phyloP scores from a whole-genome alignment of 2,329 filamentous ascomycete genomes.

The Arthroderma uncinatum region DNA sequence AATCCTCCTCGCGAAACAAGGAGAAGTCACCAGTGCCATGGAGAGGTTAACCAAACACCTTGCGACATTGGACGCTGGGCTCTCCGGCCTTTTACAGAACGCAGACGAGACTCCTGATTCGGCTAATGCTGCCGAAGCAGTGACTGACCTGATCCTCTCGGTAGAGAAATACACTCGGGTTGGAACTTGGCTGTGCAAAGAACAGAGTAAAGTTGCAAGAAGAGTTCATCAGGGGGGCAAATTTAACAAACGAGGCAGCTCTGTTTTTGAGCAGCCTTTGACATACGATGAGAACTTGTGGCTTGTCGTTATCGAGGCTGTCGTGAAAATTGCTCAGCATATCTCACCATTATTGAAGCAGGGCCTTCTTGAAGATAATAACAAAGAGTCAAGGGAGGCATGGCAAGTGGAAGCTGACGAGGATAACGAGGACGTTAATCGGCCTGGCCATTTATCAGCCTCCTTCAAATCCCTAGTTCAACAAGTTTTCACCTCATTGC shows the following conservation, averaged over 20 bases:
- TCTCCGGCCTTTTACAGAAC: slow-evolving; percentile 61
- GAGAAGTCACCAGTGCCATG: slow-evolving; percentile 74
- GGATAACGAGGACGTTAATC: background rate
- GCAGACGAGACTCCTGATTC: slow-evolving; percentile 47
- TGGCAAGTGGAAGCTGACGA: background rate
- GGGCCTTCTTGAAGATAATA: slow-evolving; percentile 4
- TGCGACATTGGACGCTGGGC: slow-evolving; percentile 63
- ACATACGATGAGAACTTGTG: slow-evolving; percentile 53
- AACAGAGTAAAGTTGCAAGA: slow-evolving; percentile 56
- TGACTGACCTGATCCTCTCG: slow-evolving; percentile 61
- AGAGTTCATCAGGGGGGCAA: slow-evolving; percentile 21
- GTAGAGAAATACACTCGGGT: slow-evolving; percentile 85
- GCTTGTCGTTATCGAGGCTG: slow-evolving; percentile 53
- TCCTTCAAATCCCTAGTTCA: slow-evolving; percentile 73
- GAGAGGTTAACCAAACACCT: slow-evolving; percentile 71
- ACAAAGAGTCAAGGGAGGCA: background rate
- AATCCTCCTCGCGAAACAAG: slow-evolving; percentile 78
- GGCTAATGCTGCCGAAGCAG: slow-evolving; percentile 51
- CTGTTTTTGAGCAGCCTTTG: slow-evolving; percentile 45
- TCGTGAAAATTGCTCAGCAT: slow-evolving; percentile 53
- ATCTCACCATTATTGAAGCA: slow-evolving; percentile 30
- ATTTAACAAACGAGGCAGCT: slow-evolving; percentile 29
- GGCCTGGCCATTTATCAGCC: slow-evolving; percentile 44
- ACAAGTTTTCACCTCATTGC: slow-evolving; percentile 75
- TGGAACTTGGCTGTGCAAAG: slow-evolving; percentile 90